These are phyloP conservation scores for Starmerella davenportii DNA, from an alignment of 805 yeast species.

Conservation along the genomic window DNA sequence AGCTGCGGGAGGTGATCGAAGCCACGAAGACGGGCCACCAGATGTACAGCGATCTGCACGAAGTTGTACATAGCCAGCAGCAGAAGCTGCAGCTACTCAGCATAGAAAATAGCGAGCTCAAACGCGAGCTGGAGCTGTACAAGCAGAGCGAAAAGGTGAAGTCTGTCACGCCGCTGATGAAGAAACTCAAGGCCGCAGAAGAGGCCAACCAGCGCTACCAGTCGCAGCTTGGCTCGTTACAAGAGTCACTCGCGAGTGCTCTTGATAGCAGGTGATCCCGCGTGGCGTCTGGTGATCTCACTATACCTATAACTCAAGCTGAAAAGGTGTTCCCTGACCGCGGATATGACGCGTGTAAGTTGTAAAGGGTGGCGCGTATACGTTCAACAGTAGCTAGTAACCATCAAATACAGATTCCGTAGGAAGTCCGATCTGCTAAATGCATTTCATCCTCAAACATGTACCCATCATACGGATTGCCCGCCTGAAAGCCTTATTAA, in stretches of 20 bases:
- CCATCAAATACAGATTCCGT: no score
- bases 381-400: no score
- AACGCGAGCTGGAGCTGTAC: constrained; percentile 11
- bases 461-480: no score
- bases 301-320: no score
- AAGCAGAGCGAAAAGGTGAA: constrained; percentile 2
- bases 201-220: constrained; percentile 15
- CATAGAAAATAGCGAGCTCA: constrained; percentile 8
- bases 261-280: constrained; percentile 6
- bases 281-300: no score
- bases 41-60: constrained; percentile 3
- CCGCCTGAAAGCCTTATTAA: no score
- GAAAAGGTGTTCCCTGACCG: no score
- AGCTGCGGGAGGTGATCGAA: constrained; percentile 23
- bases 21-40: constrained; percentile 4
- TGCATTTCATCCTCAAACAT: no score
- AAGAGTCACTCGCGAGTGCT: constrained; percentile 16
- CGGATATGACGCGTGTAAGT: no score
- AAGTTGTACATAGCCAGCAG: constrained; percentile 2
- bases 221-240: constrained; percentile 16
- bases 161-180: constrained; percentile 7
- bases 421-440: no score
- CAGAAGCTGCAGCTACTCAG: constrained; percentile 1
- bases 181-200: constrained; percentile 7
- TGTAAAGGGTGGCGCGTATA: no score